Evolutionary conservation across 169 alveolate species (phyloP).

Genomic region (Eimeria mitis): DNA sequence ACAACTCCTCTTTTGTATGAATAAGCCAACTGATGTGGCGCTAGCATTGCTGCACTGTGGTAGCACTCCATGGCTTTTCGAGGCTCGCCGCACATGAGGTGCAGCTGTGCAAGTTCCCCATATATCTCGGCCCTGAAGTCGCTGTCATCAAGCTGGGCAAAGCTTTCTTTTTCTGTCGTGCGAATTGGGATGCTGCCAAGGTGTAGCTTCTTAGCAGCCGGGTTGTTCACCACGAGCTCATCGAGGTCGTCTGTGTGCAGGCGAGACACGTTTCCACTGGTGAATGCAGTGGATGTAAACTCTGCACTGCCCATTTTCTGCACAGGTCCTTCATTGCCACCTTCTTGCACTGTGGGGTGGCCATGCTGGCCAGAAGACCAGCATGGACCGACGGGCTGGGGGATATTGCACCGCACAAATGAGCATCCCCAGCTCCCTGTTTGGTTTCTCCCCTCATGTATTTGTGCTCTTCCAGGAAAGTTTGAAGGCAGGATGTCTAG

Average conservation of each 20-base stretch:
- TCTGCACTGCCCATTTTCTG: conserved; percentile 66
- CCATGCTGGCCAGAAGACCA: conserved; percentile 44
- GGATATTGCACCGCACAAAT: conserved; percentile 54
- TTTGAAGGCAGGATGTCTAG: conserved; percentile 21
- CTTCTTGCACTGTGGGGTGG: neutral
- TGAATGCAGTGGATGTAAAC: conserved; percentile 67
- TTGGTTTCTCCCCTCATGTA: neutral
- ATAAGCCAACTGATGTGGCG: conserved; percentile 64
- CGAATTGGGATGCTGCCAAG: neutral
- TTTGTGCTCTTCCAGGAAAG: neutral
- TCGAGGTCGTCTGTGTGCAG: conserved; percentile 74
- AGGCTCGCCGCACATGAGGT: conserved; percentile 67
- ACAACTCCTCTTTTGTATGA: conserved; percentile 76
- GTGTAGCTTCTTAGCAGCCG: conserved; percentile 10
- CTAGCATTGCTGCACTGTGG: conserved; percentile 56
- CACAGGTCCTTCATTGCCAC: conserved; percentile 4
- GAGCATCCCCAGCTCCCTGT: conserved; percentile 57
- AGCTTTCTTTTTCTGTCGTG: conserved; percentile 13
- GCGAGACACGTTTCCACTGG: conserved; percentile 76
- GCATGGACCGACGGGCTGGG: conserved; percentile 66
- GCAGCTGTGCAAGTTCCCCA: conserved; percentile 78
- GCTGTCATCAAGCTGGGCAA: conserved; percentile 44
- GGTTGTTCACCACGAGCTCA: conserved; percentile 62
- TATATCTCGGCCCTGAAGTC: conserved; percentile 64
- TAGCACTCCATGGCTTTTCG: conserved; percentile 76